Evolutionary conservation across 768 basidiomycete genomes (phyloP), one percentile per base, ranked within the genome.

Genomic region (Cytidiella melzeri): DNA sequence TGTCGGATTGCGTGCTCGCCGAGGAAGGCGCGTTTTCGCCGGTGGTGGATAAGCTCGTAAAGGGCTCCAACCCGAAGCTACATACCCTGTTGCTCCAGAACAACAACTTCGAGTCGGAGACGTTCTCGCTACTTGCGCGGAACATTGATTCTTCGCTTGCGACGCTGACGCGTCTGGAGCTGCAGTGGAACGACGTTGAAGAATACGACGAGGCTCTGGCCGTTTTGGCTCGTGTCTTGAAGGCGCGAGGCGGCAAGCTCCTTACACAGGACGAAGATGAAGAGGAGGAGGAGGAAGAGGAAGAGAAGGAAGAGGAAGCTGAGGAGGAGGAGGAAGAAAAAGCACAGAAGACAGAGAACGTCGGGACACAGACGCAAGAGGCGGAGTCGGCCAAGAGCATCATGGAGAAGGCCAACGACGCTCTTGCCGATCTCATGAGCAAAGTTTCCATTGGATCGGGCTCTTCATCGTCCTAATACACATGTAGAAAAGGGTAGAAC

Each of bases 1-100:
- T 99, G 34, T 92, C 91, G 7, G 95, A 97, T 67, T 96, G 94
- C 59, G 79, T 94, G 34, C 75, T 99, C 19, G 83, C 87, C 3
- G 73, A 80, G 3, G 80, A 83, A n/a, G 92, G 92, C 26, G 87
- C 88, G 50, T 73, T 92, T 2, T 84, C 87, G 0, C 67, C 73
- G 1, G 71, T 89, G 46, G 64, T 89, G 40, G 72, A 72, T 34
- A 74, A 73, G 6, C 73, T 98, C 40, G 73, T 74, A 1, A 66
- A 67, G 18, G 92, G 93, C 7, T 80, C 82, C 30, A 91, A 87
- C 65, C 75, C 76, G 19, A 82, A 83, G 56, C 72, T 98, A 38
- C 77, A 83, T 57, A 77, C 75, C 7, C 73, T 98, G 41, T 84
- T 84, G 57, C 72, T 98, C 28, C 91, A 97, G 69, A 96, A 94